Conservation (phyloP, 2,329 filamentous ascomycete species). For the Ophiostoma quercus region DNA sequence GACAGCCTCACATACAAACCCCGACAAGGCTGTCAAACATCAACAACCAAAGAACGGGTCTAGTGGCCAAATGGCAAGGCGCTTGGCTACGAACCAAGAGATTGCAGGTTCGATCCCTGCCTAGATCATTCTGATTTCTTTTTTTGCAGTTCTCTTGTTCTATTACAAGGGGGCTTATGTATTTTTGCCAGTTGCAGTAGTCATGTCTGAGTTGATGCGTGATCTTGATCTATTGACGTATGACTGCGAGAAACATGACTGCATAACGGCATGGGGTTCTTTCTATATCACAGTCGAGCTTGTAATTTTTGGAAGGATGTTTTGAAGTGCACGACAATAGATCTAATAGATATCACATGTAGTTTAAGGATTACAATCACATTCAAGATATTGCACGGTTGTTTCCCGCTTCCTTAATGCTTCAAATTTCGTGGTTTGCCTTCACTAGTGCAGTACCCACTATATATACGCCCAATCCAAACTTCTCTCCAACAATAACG, state of each 20-base stretch:
- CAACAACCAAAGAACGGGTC: slow-evolving; percentile 21
- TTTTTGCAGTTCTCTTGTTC: neutral
- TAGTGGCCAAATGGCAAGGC: slow-evolving; percentile 36
- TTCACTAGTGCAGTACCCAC: neutral
- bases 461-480: neutral
- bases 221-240: no score
- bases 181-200: neutral
- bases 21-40: neutral
- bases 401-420: no score
- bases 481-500: neutral
- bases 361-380: no score
- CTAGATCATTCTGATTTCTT: slow-evolving; percentile 26
- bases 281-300: no score
- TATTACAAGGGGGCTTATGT: neutral
- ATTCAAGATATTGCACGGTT: no score
- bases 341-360: no score
- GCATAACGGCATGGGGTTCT: no score
- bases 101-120: slow-evolving; percentile 38
- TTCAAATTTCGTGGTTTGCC: neutral
- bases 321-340: no score
- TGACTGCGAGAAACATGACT: no score
- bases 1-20: neutral
- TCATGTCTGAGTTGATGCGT: neutral
- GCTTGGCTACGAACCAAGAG: slow-evolving; percentile 39
- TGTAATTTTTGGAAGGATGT: no score